Evolutionary conservation across 2,329 filamentous ascomycete genomes (phyloP).

Genomic region (Neonectria coccinea): DNA sequence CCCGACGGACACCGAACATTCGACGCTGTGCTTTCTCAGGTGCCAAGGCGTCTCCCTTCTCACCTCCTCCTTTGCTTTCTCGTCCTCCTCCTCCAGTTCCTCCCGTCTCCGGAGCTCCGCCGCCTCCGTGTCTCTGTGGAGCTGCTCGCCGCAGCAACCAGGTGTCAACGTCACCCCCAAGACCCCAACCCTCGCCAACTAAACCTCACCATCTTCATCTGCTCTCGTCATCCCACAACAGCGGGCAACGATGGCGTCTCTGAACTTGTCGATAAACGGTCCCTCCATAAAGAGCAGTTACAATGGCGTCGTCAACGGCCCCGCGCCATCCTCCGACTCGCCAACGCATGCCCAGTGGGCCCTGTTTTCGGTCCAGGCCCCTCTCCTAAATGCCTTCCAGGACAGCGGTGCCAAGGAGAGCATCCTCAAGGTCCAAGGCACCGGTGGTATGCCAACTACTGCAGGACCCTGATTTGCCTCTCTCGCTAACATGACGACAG

Average conservation of each 20-base stretch:
- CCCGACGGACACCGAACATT: constrained; percentile 30
- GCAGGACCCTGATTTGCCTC: background rate
- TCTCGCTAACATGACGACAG: constrained; percentile 58
- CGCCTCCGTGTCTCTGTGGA: constrained; percentile 36
- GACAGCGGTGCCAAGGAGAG: constrained; percentile 89
- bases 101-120: constrained; percentile 30
- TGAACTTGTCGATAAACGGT: constrained; percentile 83
- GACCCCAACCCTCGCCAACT: constrained; percentile 37
- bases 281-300: constrained; percentile 88
- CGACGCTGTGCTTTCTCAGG: constrained; percentile 26
- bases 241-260: constrained; percentile 73
- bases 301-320: constrained; percentile 67
- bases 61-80: constrained; percentile 15
- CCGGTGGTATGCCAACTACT: constrained; percentile 72
- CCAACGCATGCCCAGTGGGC: constrained; percentile 93
- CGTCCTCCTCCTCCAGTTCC: constrained; percentile 26
- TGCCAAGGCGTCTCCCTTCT: constrained; percentile 25
- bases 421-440: constrained; percentile 91
- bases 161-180: constrained; percentile 45
- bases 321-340: constrained; percentile 68
- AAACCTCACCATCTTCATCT: constrained; percentile 41
- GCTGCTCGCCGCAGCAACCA: constrained; percentile 47
- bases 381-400: constrained; percentile 93
- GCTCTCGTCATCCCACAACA: constrained; percentile 34
- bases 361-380: constrained; percentile 91